Evolutionary conservation across 2,329 filamentous ascomycete genomes (phyloP).

Genomic region (Tolypocladium cylindrosporum): DNA sequence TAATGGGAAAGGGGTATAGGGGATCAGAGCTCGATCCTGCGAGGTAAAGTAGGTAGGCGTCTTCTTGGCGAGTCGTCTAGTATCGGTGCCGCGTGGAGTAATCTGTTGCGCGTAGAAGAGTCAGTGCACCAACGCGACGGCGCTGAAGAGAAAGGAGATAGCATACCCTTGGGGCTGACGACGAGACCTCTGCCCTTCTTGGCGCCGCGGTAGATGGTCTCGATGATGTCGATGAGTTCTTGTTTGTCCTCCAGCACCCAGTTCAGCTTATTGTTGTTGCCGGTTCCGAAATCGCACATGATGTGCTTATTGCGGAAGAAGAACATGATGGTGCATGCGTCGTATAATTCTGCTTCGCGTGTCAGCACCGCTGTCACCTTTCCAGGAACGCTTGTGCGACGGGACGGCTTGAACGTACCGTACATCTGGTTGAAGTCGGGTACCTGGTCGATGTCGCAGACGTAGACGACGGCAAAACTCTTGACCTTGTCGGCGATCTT

Average conservation of each 20-base stretch:
- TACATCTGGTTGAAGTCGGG: constrained; percentile 97
- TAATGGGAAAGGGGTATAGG: not conserved
- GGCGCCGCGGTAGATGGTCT: constrained; percentile 95
- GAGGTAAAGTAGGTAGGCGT: not conserved
- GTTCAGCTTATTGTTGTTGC: constrained; percentile 98
- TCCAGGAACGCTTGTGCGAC: not conserved
- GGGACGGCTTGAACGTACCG: constrained; percentile 26
- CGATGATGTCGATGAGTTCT: constrained; percentile 95
- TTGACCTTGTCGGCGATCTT: constrained; percentile 88
- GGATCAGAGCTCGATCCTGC: not conserved
- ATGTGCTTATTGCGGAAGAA: constrained; percentile 99
- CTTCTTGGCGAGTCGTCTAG: constrained; percentile 7
- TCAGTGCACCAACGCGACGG: constrained; percentile 1
- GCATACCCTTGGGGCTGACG: constrained; percentile 75
- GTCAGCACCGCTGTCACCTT: not conserved
- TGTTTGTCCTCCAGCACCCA: constrained; percentile 94
- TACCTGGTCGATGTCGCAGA: constrained; percentile 86
- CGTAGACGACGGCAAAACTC: constrained; percentile 86
- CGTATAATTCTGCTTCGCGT: constrained; percentile 52
- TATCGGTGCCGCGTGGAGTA: constrained; percentile 29
- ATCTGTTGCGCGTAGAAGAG: constrained; percentile 8
- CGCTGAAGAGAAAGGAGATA: not conserved
- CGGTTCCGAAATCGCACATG: constrained; percentile 96
- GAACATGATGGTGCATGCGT: constrained; percentile 90
- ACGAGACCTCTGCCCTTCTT: constrained; percentile 97